These are phyloP conservation scores for Croton laevigatus DNA, from an alignment of 441 rosid genomes.

Conservation along the genomic window DNA sequence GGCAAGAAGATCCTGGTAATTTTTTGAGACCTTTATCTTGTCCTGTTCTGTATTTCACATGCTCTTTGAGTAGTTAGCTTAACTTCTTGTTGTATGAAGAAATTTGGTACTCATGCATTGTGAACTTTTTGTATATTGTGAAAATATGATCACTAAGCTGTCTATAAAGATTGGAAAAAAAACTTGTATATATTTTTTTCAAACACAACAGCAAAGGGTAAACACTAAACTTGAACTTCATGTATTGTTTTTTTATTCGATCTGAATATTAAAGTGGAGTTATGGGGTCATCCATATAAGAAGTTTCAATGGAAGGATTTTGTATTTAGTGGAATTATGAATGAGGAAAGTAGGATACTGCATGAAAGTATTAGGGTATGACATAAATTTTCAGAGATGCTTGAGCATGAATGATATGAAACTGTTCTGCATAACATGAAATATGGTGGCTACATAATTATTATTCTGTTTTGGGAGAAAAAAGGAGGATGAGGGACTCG, in stretches of 20 bases:
- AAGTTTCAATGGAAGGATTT: background rate
- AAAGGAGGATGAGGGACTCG: too few species aligned
- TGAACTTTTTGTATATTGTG: background rate
- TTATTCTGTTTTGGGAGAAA: too few species aligned
- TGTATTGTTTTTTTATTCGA: background rate
- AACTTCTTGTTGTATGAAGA: background rate
- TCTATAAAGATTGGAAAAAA: background rate
- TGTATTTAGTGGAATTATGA: background rate
- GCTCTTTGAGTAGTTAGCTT: background rate
- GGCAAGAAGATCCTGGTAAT: conserved; percentile 56
- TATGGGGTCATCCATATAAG: background rate
- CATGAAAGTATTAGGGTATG: background rate
- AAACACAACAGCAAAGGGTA: background rate
- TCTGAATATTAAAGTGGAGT: background rate
- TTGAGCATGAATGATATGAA: too few species aligned
- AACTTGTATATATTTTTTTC: background rate
- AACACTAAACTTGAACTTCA: background rate
- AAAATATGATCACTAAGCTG: background rate
- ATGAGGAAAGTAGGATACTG: background rate
- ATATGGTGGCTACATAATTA: too few species aligned
- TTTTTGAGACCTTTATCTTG: conserved; percentile 14
- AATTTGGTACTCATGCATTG: background rate
- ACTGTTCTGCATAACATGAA: too few species aligned
- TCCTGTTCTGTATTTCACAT: background rate
- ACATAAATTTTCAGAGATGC: background rate